Evolutionary conservation across 345 rosid species (phyloP).

Genomic region (Eucalyptus cloeziana): DNA sequence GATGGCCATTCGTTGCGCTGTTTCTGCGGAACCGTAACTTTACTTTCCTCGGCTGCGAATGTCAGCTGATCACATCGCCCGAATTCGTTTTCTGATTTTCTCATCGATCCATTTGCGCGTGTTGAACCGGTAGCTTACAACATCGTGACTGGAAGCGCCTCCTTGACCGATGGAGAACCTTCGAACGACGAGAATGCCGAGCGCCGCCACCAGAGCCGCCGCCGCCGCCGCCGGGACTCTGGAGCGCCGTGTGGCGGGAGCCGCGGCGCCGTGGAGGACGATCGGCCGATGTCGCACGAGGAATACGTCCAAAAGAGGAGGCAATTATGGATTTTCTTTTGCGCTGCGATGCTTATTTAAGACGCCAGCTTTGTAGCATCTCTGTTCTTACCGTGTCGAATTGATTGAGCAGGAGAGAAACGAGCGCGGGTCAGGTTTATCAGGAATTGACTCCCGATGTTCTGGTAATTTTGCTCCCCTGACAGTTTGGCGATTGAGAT

Average conservation of each 20-base stretch:
- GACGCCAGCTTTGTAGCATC: neutral
- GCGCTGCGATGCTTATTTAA: neutral
- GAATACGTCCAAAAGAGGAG: conserved; percentile 48
- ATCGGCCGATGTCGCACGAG: conserved; percentile 49
- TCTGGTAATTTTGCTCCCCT: conserved; percentile 20
- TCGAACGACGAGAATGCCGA: neutral
- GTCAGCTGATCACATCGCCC: neutral
- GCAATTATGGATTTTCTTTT: neutral
- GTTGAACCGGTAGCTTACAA: conserved; percentile 34
- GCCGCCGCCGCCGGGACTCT: conserved; percentile 11
- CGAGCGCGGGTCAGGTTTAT: conserved; percentile 13
- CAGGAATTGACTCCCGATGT: conserved; percentile 29
- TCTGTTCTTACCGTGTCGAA: neutral
- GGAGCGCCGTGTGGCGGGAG: neutral
- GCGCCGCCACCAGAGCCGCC: neutral
- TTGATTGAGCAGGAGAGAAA: conserved; percentile 38
- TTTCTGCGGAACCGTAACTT: neutral
- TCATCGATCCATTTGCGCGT: neutral
- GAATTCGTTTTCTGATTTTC: neutral
- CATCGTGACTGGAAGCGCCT: conserved; percentile 41
- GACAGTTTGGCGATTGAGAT: neutral
- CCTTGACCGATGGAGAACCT: conserved; percentile 11
- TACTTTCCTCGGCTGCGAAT: neutral
- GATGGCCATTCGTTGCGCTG: neutral
- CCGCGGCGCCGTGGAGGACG: conserved; percentile 6